phyloP scores from a whole-genome alignment of 164 flowering plant genomes.

The Chimonanthus salicifolius region DNA sequence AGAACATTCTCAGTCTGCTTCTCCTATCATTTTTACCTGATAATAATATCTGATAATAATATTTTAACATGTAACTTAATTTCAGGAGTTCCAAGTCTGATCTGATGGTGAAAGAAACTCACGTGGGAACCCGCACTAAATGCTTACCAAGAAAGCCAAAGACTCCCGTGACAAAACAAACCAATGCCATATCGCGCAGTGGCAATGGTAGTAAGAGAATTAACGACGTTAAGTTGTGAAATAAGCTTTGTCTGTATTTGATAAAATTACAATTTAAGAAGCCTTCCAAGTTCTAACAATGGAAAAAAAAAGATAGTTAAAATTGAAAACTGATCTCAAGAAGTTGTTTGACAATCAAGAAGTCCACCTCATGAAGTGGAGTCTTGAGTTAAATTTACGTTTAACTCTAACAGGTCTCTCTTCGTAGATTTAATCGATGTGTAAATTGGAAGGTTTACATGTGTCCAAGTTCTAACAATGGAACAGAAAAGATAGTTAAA shows the following conservation, averaged over 20 bases:
- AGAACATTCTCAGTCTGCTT: no score
- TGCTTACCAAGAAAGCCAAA: conserved; percentile 60
- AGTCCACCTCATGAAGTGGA: no score
- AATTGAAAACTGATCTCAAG: neutral
- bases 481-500: neutral
- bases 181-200: conserved; percentile 10
- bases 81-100: conserved; percentile 43
- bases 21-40: no score
- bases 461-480: neutral
- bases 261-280: neutral
- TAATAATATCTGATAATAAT: no score
- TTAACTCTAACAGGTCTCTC: no score
- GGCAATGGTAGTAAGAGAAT: conserved; percentile 14
- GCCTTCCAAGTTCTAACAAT: neutral
- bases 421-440: no score
- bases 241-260: neutral
- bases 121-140: conserved; percentile 33
- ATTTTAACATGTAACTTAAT: neutral
- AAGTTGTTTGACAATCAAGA: neutral
- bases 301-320: neutral
- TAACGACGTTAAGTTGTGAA: conserved; percentile 12
- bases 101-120: conserved; percentile 31
- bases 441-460: no score
- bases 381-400: neutral
- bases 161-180: conserved; percentile 23